Evolutionary conservation across 2,329 filamentous ascomycete species (phyloP), one percentile per base, ranked within the genome.

Genomic region (Pseudonectria buxi): DNA sequence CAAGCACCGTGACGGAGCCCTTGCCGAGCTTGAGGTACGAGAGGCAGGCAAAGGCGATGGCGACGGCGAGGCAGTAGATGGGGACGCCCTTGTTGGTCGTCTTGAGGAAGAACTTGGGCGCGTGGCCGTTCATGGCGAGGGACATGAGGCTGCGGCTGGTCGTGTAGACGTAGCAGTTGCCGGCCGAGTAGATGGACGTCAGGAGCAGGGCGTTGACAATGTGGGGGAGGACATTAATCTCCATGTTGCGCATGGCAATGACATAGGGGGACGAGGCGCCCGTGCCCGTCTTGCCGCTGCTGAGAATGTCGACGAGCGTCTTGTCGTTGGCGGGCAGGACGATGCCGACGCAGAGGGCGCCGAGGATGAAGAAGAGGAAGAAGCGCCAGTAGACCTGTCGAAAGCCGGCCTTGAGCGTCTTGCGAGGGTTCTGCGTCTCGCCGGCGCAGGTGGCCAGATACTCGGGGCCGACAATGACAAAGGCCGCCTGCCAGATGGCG

Each of bases 371-470:
- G 61, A 88, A 87, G 2, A 75, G 64, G 1, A 78, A 78, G 28
- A 88, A 67, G 32, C 83, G 78, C 56, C 82, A 85, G 61, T 86
- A 86, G 7, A 84, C 79, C n/a, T 78, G 76, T 43, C 84, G 84
- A 56, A 76, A 86, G 2, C 83, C 83, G 36, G 71, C 75, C 1
- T 82, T 83, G 54, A 88, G 72, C 14, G 79, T 72, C 18, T 62
- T 63, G 14, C 80, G 74, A 0, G 81, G 81, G 48, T 46, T 43
- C 32, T 48, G 46, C 0, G 42, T 11, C 9, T 48, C 45, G 0
- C 45, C 45, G 7, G 45, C 45, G 1, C 46, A 45, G 45, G 49
- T 46, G 3, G 46, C 47, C n/a, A 48, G 49, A 3, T 48, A 48
- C 24, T 48, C 46, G 3, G 45, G 45, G 2, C 46, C 46, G 9